Conservation (phyloP, 306 rosid species). For the Dryas alaskensis region DNA sequence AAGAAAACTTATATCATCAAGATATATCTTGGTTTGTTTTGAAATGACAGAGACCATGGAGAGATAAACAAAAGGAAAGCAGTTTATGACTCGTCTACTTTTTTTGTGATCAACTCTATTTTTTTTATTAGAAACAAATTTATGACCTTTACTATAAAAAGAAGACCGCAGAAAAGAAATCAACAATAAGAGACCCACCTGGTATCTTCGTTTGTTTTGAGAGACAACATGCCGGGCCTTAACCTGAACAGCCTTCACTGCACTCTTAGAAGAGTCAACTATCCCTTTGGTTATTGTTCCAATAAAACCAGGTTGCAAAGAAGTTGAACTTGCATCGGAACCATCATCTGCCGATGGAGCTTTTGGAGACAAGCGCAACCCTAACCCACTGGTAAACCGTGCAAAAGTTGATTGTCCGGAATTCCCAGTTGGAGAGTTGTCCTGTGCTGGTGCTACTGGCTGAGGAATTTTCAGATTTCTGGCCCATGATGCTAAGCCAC, state of each 20-base stretch:
- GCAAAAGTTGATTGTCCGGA: slow-evolving; percentile 72
- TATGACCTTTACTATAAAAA: not conserved
- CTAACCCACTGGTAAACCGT: slow-evolving; percentile 84
- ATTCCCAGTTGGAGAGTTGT: slow-evolving; percentile 59
- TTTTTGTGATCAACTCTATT: too few relatives aligned
- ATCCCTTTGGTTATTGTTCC: slow-evolving; percentile 80
- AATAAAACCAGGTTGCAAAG: slow-evolving; percentile 67
- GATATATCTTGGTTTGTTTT: not conserved
- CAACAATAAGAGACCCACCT: slow-evolving; percentile 48
- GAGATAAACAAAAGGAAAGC: not conserved
- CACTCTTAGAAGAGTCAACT: slow-evolving; percentile 86
- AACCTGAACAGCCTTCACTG: slow-evolving; percentile 97
- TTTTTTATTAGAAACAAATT: too few relatives aligned
- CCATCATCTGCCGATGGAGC: slow-evolving; percentile 45
- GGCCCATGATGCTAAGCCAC: slow-evolving; percentile 84
- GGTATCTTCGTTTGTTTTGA: slow-evolving; percentile 96
- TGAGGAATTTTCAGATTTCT: slow-evolving; percentile 75
- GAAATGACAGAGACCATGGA: not conserved
- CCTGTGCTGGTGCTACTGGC: slow-evolving; percentile 60
- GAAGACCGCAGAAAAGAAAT: slow-evolving; percentile 4
- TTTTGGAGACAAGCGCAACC: slow-evolving; percentile 85
- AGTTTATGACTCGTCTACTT: not conserved
- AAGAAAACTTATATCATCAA: slow-evolving; percentile 9
- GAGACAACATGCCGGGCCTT: slow-evolving; percentile 97
- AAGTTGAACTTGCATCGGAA: slow-evolving; percentile 44